Evolutionary conservation across 306 rosid species (phyloP).

Genomic region (Vigna mungo): DNA sequence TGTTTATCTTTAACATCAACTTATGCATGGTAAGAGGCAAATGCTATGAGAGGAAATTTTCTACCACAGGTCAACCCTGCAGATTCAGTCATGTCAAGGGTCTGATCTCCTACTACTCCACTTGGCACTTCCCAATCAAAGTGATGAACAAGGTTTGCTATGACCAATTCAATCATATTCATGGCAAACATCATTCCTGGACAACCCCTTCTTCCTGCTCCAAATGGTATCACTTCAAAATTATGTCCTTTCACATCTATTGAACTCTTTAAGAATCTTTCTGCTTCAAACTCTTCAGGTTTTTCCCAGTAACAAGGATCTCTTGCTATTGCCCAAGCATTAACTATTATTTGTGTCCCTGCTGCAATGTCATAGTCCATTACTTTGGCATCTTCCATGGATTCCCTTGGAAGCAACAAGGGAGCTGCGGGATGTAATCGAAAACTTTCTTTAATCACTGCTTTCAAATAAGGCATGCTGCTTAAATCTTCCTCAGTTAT

Average conservation of each 20-base stretch:
- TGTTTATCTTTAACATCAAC: not conserved
- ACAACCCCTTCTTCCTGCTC: not conserved
- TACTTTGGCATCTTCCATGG: constrained; percentile 5
- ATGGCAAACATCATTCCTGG: not conserved
- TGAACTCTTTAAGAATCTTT: constrained; percentile 31
- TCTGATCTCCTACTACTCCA: not conserved
- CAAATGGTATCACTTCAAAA: constrained; percentile 29
- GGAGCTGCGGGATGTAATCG: constrained; percentile 30
- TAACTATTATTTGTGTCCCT: constrained; percentile 20
- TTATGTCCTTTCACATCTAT: constrained; percentile 40
- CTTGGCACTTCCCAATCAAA: constrained; percentile 34
- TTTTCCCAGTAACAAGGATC: not conserved
- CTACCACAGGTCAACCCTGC: not conserved
- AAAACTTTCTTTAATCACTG: constrained; percentile 34
- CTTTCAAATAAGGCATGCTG: constrained; percentile 28
- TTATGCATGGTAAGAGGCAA: not conserved
- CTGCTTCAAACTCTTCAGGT: constrained; percentile 30
- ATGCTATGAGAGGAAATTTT: constrained; percentile 24
- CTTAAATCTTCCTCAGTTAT: constrained; percentile 20
- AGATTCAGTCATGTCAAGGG: constrained; percentile 15
- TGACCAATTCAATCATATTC: not conserved
- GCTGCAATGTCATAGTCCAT: constrained; percentile 8
- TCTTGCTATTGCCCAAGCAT: constrained; percentile 32
- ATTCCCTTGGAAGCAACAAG: constrained; percentile 35
- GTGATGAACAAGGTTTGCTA: constrained; percentile 30